Evolutionary conservation across 1,284 basidiomycete genomes (phyloP), one percentile per base, ranked within the genome.

Genomic region (Schizophyllum commune): DNA sequence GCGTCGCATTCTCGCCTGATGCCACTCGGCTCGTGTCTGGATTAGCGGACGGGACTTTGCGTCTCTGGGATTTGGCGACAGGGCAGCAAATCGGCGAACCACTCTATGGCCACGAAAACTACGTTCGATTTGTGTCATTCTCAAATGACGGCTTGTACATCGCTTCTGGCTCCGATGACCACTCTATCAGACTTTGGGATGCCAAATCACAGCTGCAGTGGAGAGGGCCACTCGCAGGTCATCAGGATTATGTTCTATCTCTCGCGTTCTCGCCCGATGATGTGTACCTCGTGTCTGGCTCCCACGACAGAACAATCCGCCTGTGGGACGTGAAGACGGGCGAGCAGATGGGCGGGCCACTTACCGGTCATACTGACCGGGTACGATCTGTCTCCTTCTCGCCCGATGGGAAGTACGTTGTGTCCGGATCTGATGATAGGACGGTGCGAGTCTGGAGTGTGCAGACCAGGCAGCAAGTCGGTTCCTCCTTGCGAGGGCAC

Each of bases 1-100:
- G 57, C 32, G 62, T 60, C 47, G 57, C 39, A 47, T 57, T 57
- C 32, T 61, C 54, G 5, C 61, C 61, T 20, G 61, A 63, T 58
- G 63, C 61, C 13, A 59, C 32, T 17, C 33, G 27, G 1, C 47
- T 65, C 55, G 58, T 55, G 5, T 62, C 61, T 13, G 60, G 59
- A 27, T 61, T 55, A 5, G 2, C 5, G 1, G 55, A 61, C 47
- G 15, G 32, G 0, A 61, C 62, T 15, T 15, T 65, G 5, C n/a
- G 55, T 2, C 9, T 63, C 5, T 65, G 64, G 62, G 47, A 63
- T 51, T 5, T 54, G 27, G 27, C 27, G 5, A 27, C 27, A 5
- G 27, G 27, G 27, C 27, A 5, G 27, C 27, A 27, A 27, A 27
- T 27, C 27, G 27, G 27, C 3, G 27, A 27, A 5, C 27, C 27